phyloP scores from a whole-genome alignment of 192 early-diverging fungal species.

The Entomortierella chlamydospora region DNA sequence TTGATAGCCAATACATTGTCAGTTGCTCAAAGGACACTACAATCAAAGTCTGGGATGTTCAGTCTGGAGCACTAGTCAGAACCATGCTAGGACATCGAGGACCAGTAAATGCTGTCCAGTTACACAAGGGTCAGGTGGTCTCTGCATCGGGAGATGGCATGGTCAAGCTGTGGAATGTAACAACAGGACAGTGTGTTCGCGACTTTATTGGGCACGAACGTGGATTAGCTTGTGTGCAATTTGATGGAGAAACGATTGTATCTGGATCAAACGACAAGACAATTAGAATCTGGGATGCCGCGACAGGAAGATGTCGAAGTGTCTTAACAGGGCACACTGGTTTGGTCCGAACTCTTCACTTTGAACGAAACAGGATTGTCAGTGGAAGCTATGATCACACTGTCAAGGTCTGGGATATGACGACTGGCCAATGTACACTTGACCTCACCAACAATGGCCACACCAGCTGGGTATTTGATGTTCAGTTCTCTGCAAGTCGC shows the following conservation, averaged over 20 bases:
- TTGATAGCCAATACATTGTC: conserved; percentile 77
- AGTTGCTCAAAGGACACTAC: conserved; percentile 95
- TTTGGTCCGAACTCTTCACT: conserved; percentile 88
- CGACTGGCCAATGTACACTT: conserved; percentile 79
- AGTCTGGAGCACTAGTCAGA: conserved; percentile 67
- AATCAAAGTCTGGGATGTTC: conserved; percentile 88
- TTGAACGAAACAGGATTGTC: conserved; percentile 84
- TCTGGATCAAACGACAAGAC: conserved; percentile 86
- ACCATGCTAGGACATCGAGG: conserved; percentile 86
- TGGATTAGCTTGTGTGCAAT: conserved; percentile 88
- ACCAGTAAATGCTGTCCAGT: conserved; percentile 95
- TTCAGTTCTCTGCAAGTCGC: conserved; percentile 83
- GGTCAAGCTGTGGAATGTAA: conserved; percentile 84
- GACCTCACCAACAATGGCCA: conserved; percentile 77
- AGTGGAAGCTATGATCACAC: conserved; percentile 95
- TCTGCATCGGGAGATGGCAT: conserved; percentile 87
- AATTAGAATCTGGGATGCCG: conserved; percentile 85
- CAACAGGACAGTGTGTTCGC: conserved; percentile 75
- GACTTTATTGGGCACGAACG: conserved; percentile 85
- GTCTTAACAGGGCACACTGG: conserved; percentile 77
- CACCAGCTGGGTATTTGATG: conserved; percentile 97
- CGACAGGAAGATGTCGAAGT: conserved; percentile 70
- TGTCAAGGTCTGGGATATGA: conserved; percentile 94
- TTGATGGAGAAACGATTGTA: conserved; percentile 80
- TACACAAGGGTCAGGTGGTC: conserved; percentile 74